Percentiles rank a stretch among this genome's conserved stretches.
Conservation (phyloP, 148 eudicot species). For the Persicaria maculosa region DNA sequence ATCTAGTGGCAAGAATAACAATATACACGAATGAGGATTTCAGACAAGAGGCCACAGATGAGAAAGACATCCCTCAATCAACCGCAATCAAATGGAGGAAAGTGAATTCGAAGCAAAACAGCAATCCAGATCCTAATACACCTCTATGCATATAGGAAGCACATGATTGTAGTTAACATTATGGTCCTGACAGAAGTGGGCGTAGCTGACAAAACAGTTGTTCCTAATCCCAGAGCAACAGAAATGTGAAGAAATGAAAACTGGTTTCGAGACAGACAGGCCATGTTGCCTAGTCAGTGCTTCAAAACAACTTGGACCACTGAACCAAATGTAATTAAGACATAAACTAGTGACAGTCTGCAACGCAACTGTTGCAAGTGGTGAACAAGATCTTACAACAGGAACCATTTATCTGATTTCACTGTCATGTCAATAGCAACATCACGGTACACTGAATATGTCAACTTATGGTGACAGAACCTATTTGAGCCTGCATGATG, state of each 20-base stretch:
- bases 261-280: background rate
- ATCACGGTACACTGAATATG: background rate
- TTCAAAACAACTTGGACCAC: background rate
- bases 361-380: background rate
- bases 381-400: background rate
- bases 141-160: background rate
- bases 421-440: background rate
- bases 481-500: too few species aligned
- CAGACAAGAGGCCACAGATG: background rate
- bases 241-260: background rate
- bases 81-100: background rate
- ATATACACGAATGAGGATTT: background rate
- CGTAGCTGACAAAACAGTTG: background rate
- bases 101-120: background rate
- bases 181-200: background rate
- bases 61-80: background rate
- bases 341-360: slow-evolving; percentile 4
- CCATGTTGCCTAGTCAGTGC: slow-evolving; percentile 8
- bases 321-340: background rate
- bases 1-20: slow-evolving; percentile 41
- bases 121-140: background rate
- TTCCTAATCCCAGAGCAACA: background rate
- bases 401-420: background rate
- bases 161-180: background rate
- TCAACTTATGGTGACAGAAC: too few species aligned